phyloP scores from a whole-genome alignment of 306 rosid genomes.

The Canavalia gladiata region DNA sequence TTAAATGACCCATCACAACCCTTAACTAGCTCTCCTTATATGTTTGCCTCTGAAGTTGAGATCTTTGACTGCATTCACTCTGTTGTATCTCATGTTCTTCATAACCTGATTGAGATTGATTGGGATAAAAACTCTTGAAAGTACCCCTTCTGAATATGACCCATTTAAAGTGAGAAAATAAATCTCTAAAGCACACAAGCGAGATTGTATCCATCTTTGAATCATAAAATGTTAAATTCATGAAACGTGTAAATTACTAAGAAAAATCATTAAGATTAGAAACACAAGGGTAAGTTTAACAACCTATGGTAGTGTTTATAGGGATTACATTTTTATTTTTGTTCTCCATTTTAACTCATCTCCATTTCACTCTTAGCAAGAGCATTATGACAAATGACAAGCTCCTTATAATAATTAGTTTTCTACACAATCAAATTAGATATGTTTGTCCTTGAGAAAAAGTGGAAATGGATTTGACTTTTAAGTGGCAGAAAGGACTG shows the following conservation, averaged over 20 bases:
- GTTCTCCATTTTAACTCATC: background rate
- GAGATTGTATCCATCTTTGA: background rate
- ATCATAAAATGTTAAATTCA: background rate
- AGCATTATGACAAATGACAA: background rate
- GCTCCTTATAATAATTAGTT: background rate
- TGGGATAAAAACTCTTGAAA: background rate
- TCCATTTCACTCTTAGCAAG: slow-evolving; percentile 1
- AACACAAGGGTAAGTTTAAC: slow-evolving; percentile 13
- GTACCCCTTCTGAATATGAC: background rate
- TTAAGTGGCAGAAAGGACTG: slow-evolving; percentile 18
- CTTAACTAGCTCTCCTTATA: background rate
- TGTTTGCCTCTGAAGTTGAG: slow-evolving; percentile 3
- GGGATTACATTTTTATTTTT: background rate
- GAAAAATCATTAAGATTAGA: background rate
- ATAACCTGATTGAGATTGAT: slow-evolving; percentile 17
- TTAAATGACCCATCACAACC: background rate
- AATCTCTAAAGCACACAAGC: background rate
- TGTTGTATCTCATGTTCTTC: background rate
- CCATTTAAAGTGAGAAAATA: background rate
- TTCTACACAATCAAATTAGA: slow-evolving; percentile 2
- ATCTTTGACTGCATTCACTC: slow-evolving; percentile 2
- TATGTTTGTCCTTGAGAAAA: background rate
- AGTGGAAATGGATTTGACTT: slow-evolving; percentile 5
- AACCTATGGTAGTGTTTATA: background rate
- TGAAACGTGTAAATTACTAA: too few species aligned